Evolutionary conservation across 116 monocot species (phyloP).

Genomic region (Cymodocea nodosa): DNA sequence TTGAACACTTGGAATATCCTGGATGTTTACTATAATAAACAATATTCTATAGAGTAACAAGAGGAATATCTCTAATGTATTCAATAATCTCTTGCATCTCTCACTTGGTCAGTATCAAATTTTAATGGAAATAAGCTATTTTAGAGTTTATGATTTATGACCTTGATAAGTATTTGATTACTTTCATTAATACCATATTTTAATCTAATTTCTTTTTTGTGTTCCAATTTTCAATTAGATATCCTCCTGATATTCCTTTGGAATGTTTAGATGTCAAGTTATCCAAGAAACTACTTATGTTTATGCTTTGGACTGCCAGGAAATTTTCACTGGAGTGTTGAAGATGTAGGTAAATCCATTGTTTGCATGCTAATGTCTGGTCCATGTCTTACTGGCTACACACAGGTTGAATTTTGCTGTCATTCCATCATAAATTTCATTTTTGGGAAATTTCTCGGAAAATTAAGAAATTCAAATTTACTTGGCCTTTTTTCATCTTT

Average conservation of each 20-base stretch:
- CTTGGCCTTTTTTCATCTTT: slow-evolving; percentile 1
- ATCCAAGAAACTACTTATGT: background rate
- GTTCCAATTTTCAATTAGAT: no score
- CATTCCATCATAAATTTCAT: background rate
- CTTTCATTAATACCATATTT: no score
- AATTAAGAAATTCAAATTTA: background rate
- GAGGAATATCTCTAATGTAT: no score
- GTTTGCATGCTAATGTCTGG: slow-evolving; percentile 97
- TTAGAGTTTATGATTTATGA: no score
- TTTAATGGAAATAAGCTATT: no score
- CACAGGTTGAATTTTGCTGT: slow-evolving; percentile 42
- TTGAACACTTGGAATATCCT: no score
- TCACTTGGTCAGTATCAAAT: no score
- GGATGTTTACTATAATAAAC: no score
- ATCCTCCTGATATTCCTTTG: background rate
- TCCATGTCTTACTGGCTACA: slow-evolving; percentile 89
- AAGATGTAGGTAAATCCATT: slow-evolving; percentile 89
- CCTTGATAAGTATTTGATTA: no score
- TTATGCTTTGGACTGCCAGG: slow-evolving; percentile 22
- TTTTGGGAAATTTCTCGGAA: background rate
- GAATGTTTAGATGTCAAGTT: background rate
- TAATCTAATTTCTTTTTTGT: no score
- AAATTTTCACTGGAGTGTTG: slow-evolving; percentile 89
- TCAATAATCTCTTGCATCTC: no score
- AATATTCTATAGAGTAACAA: no score